These are phyloP conservation scores for Cerrena zonata DNA, from an alignment of 1,284 basidiomycete species.

Conservation along the genomic window DNA sequence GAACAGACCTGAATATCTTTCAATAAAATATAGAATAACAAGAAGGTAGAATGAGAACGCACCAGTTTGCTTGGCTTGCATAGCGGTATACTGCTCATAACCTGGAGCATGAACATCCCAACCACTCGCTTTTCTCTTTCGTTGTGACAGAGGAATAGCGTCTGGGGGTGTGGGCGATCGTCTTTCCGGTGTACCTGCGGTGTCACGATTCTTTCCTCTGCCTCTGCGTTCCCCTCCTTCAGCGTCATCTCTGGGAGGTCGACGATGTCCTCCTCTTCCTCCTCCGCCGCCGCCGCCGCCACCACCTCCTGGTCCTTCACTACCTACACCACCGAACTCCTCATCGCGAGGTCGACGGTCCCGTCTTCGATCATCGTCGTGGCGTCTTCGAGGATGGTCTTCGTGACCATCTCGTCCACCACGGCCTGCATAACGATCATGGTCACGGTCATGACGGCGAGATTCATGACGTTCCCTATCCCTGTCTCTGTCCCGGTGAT, in stretches of 20 bases:
- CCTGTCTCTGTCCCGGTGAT: slow-evolving; percentile 39
- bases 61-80: slow-evolving; percentile 97
- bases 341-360: slow-evolving; percentile 43
- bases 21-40: slow-evolving; percentile 2
- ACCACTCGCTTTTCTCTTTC: slow-evolving; percentile 80
- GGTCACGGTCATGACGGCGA: slow-evolving; percentile 29
- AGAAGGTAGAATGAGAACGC: slow-evolving; percentile 20
- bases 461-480: slow-evolving; percentile 25
- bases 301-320: too few species aligned
- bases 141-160: slow-evolving; percentile 75
- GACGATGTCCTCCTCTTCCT: slow-evolving; percentile 26
- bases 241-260: slow-evolving; percentile 27
- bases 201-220: slow-evolving; percentile 32
- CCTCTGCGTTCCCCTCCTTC: slow-evolving; percentile 34
- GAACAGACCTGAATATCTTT: slow-evolving; percentile 63
- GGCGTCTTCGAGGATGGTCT: slow-evolving; percentile 34
- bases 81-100: slow-evolving; percentile 89
- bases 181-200: slow-evolving; percentile 64
- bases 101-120: slow-evolving; percentile 96
- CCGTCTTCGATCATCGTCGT: slow-evolving; percentile 32
- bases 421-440: slow-evolving; percentile 29
- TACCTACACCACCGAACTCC: slow-evolving; percentile 36
- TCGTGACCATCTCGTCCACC: slow-evolving; percentile 34
- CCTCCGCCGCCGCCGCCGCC: slow-evolving; percentile 27
- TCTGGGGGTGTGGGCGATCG: slow-evolving; percentile 89